phyloP scores from a whole-genome alignment of 2,329 filamentous ascomycete genomes.

The Alternaria sp. region DNA sequence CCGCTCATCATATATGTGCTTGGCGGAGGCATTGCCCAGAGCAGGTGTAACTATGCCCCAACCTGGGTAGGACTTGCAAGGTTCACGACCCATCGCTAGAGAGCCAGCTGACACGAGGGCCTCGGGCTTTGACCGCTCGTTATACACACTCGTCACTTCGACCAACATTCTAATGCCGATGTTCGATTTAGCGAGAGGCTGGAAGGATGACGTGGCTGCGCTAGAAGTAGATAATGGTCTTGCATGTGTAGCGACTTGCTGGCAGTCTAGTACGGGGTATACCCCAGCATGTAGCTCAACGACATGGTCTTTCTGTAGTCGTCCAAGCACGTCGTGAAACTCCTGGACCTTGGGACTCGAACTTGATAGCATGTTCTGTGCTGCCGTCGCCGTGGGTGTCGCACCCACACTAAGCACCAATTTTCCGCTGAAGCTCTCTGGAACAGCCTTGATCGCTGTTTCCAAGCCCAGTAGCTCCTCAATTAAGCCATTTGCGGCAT shows the following conservation, averaged over 20 bases:
- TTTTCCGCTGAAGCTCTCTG: slow-evolving; percentile 37
- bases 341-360: slow-evolving; percentile 49
- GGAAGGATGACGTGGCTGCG: slow-evolving; percentile 21
- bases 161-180: slow-evolving; percentile 74
- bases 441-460: slow-evolving; percentile 55
- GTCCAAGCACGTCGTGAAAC: slow-evolving; percentile 54
- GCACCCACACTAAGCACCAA: slow-evolving; percentile 75
- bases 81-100: slow-evolving; percentile 75
- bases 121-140: slow-evolving; percentile 60
- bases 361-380: slow-evolving; percentile 64
- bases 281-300: slow-evolving; percentile 80
- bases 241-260: slow-evolving; percentile 78
- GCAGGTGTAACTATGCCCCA: slow-evolving; percentile 75
- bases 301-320: slow-evolving; percentile 40
- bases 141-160: slow-evolving; percentile 74
- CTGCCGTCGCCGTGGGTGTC: slow-evolving; percentile 74
- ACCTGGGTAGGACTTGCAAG: slow-evolving; percentile 73
- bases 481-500: slow-evolving; percentile 67
- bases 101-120: slow-evolving; percentile 73
- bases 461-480: slow-evolving; percentile 67
- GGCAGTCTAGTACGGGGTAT: slow-evolving; percentile 78
- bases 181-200: slow-evolving; percentile 60
- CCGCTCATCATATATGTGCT: slow-evolving; percentile 37
- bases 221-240: slow-evolving; percentile 47
- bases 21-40: slow-evolving; percentile 44